Percentiles rank a stretch among this genome's conserved stretches.
Conservation (phyloP, 352 stramenopile species). For the Pythium apleroticum region DNA sequence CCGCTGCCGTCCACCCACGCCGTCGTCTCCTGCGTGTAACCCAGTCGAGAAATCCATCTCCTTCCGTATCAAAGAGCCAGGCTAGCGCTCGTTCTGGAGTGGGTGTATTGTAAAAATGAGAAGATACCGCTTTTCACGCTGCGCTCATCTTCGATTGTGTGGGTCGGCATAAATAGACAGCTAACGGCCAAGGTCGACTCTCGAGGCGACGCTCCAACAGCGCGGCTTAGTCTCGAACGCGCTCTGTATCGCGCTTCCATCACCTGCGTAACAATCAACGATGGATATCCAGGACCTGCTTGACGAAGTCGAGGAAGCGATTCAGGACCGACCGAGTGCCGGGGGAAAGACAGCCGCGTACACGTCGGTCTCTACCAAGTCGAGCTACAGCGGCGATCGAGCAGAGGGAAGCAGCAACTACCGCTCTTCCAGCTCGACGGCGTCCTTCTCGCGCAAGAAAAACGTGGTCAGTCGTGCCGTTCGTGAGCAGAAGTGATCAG, state of each 20-base stretch:
- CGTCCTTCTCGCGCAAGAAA: conserved; percentile 18
- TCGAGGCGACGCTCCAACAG: neutral
- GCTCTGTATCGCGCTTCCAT: neutral
- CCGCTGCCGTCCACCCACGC: conserved; percentile 9
- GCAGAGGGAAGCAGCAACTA: neutral
- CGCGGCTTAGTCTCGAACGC: neutral
- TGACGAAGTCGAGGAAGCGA: conserved; percentile 67
- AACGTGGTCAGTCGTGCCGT: conserved; percentile 6
- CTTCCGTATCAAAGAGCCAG: neutral
- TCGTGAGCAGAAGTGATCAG: neutral
- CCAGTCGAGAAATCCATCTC: neutral
- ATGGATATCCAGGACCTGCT: conserved; percentile 80
- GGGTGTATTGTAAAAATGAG: neutral
- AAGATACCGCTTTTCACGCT: neutral
- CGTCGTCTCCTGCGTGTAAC: conserved; percentile 23
- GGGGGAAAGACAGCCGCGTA: conserved; percentile 10
- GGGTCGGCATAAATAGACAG: neutral
- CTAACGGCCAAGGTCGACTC: neutral
- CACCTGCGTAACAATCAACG: neutral
- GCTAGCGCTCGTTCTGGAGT: neutral
- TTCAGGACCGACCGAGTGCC: conserved; percentile 32
- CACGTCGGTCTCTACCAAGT: conserved; percentile 7
- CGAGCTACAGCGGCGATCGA: conserved; percentile 1
- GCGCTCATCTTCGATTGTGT: neutral
- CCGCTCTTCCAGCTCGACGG: neutral